Base-by-base conservation (phyloP, 345 rosid species). In the Pistacia atlantica region DNA sequence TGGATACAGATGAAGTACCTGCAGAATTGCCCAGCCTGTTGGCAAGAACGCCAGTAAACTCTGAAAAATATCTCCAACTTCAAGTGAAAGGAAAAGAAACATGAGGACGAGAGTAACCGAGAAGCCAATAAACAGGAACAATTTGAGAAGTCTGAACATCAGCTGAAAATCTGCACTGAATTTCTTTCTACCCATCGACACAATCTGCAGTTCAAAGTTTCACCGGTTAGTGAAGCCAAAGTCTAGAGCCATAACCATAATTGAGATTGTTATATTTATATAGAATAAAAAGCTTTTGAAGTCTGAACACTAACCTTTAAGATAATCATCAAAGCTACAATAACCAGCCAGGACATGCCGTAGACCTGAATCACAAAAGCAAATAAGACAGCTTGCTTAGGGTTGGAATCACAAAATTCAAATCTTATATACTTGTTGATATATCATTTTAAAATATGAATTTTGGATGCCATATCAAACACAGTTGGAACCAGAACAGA, bases 151-250 rank as follows among this genome's bases (percentile, higher is more conserved):
- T 83, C 99, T 88, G 89, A 96, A 96, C 95, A 96, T 84, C 35
- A 96, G 90, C 84, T 96, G 99, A 79, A 96, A 96, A 84, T 96
- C 99, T 7, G 97, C 99, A 55, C 98, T 90, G 80, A 96, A 93
- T 79, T 88, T 96, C 91, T 90, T 96, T 81, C 98, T 88, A 16
- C 99, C 99, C 97, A 91, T 88, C 25, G 98, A 93, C 5, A 92
- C 95, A 37, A 93, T 91, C 97, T 92, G 91, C 84, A 80, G 76
- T 63, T 52, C 11, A 73, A 83, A 73, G 57, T 54, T 67, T 49
- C 37, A 37, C 22, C 31, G 0, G 69, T 68, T 16, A 54, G 14
- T 54, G 11, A 49, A 48, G 9, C 22, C 11, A 42, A 48, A 73
- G 13, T 28, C 67, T 70, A 63, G 75, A 74, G 48, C 46, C 51